Conservation (phyloP, 495 filamentous ascomycete species). For the Aspergillus avenaceus region DNA sequence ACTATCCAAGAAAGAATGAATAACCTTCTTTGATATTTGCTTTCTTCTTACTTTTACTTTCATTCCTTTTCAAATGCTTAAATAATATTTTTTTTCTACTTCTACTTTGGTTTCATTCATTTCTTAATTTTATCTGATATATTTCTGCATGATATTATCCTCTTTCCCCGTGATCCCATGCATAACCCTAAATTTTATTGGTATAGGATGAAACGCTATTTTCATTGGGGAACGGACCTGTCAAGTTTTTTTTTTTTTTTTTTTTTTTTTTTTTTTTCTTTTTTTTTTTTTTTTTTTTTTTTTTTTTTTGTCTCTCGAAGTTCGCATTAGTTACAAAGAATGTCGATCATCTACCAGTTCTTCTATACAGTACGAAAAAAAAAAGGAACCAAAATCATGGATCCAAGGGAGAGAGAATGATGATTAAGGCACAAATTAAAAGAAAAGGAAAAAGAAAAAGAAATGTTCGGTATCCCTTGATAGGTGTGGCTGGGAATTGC, state of each 20-base stretch:
- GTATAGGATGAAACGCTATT: neutral
- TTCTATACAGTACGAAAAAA: neutral
- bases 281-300: too few species aligned
- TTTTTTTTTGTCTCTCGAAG: slow-evolving; percentile 1
- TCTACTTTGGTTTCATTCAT: neutral
- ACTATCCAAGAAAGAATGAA: too few species aligned
- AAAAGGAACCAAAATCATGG: neutral
- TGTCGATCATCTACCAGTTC: neutral
- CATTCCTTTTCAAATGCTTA: neutral
- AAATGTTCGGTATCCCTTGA: neutral
- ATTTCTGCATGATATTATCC: neutral
- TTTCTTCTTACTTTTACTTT: too few species aligned
- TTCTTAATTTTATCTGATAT: too few species aligned
- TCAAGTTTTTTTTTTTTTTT: slow-evolving; percentile 4
- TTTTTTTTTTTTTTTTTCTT: neutral
- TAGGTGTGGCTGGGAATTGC: neutral
- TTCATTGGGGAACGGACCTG: slow-evolving; percentile 8
- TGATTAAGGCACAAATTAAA: neutral
- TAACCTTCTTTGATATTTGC: too few species aligned
- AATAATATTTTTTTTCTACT: neutral
- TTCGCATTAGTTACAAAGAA: neutral
- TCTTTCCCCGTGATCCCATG: neutral
- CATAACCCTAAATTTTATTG: neutral
- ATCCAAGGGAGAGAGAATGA: neutral
- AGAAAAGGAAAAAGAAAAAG: neutral